Base-by-base conservation (phyloP, 495 filamentous ascomycete species). In the Oleoguttula mirabilis region DNA sequence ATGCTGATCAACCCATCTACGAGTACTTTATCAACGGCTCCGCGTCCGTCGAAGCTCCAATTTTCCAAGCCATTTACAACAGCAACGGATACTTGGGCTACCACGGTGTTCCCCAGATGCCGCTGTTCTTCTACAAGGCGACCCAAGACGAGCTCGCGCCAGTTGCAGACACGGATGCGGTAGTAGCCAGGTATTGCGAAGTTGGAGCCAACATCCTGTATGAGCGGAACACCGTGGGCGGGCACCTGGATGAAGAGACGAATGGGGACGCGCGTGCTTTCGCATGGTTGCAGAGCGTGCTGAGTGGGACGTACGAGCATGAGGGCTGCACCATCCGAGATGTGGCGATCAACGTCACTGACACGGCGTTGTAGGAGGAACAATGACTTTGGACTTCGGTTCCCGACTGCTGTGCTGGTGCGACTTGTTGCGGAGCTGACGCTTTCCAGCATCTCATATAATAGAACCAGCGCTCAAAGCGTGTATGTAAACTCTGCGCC, bases 111-210 rank as follows among this genome's bases (percentile, higher is more conserved):
- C 71, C 70, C 1, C 41, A 51, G 14, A 65, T 67, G 52, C 69
- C 67, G 1, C 20, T 69, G n/a, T 72, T 64, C 43, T 37, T 64
- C 0, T 73, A 75, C 56, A 71, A 75, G 47, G 67, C 68, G 7
- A 58, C 69, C 15, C 22, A 55, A 0, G 69, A 73, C 47, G 58
- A 73, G 53, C 53, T 69, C 33, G 64, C 56, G 27, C 34, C 54
- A 1, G 54, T 69, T 2, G 45, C 36, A 4, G 63, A 67, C 22
- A 70, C 63, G 2, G 69, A 73, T 50, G 58, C 25, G 3, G 45
- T 71, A 17, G 57, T 71, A 4, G 45, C 53, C 0, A 50, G 52
- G 32, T 69, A 63, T 34, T 70, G 67, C 43, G 32, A 12, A 1
- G 48, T 50, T 2, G 61, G 60, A 1, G 60, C 55, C 16, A 59